Base-by-base conservation (phyloP, 116 monocot genomes). In the Posidonia oceanica region DNA sequence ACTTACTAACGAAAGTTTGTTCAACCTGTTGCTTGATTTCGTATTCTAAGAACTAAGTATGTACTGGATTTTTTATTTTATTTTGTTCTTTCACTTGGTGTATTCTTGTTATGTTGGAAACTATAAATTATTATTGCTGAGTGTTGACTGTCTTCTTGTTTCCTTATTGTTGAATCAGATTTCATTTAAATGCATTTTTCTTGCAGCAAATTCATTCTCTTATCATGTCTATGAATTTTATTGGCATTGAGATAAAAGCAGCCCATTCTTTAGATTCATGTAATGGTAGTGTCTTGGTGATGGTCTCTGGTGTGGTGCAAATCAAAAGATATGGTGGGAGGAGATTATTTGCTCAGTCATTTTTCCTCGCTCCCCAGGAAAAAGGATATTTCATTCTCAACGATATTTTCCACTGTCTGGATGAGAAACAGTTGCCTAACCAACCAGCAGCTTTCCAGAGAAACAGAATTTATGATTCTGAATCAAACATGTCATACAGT, bases 291-390 rank as follows among this genome's bases (percentile, higher is more conserved):
- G 84, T 98, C 38, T 58, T 98, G 52, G 89, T 89, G 71, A 77
- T 87, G 83, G 85, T 86, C 62, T 87, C 87, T 17, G 72, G 29
- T 29, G 29, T 29, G 29, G 29, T 29, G 29, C 29, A 29, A 0
- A 29, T 29, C 29, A 29, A 29, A 59, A 85, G 86, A 51, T 89
- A 74, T 51, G 75, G 39, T 59, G 39, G 23, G 29, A 80, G 85
- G 67, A 83, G 89, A 69, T 75, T 80, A 68, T 98, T 92, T 80
- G 78, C 87, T 37, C 93, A 98, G 74, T 89, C 84, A 4, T 98
- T 98, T 76, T 90, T 92, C 66, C 83, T 98, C 75, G 97, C 93
- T 21, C 92, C 97, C 10, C 89, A 92, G 75, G 93, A 92, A 60
- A 98, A 92, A 63, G 89, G 89, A 59, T 98, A 82, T 71, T 98